A percentile compares a stretch with the other conserved stretches of the same genome.
These are phyloP conservation scores for Aspergillus novoparasiticus DNA, from an alignment of 2,329 filamentous ascomycete species.

Conservation along the genomic window DNA sequence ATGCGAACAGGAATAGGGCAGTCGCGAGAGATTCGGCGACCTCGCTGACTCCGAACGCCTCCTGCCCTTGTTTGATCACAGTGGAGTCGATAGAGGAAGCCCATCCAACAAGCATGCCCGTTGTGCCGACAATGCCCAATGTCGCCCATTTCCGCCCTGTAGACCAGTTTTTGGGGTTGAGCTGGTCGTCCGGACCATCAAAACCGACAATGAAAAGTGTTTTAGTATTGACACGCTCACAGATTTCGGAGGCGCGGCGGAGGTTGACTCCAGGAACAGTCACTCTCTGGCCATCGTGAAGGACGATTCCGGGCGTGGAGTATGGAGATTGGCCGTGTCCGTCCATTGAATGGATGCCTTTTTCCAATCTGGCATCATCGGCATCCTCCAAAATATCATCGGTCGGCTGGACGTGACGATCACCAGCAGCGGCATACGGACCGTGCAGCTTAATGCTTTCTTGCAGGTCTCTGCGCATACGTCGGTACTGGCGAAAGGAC, in stretches of 20 bases:
- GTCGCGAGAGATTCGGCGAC: constrained; percentile 50
- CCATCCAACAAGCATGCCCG: constrained; percentile 52
- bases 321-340: neutral
- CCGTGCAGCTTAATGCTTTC: constrained; percentile 5
- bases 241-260: neutral
- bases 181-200: constrained; percentile 37
- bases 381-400: constrained; percentile 7
- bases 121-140: constrained; percentile 42
- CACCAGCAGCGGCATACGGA: constrained; percentile 5
- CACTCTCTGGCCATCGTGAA: constrained; percentile 1
- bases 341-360: neutral
- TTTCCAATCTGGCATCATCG: neutral
- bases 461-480: constrained; percentile 18
- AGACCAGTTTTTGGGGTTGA: constrained; percentile 53
- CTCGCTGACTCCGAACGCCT: constrained; percentile 45
- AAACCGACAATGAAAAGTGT: constrained; percentile 4
- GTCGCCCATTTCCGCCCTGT: constrained; percentile 32
- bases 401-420: constrained; percentile 5
- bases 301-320: neutral
- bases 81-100: constrained; percentile 51
- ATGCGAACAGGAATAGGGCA: constrained; percentile 43
- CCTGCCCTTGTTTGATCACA: constrained; percentile 27
- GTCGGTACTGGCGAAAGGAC: constrained; percentile 29
- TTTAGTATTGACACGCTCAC: neutral
- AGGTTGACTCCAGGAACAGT: constrained; percentile 2